These are phyloP conservation scores for Hyphopichia pseudoburtonii DNA, from an alignment of 1,139 yeast genomes.

Conservation along the genomic window DNA sequence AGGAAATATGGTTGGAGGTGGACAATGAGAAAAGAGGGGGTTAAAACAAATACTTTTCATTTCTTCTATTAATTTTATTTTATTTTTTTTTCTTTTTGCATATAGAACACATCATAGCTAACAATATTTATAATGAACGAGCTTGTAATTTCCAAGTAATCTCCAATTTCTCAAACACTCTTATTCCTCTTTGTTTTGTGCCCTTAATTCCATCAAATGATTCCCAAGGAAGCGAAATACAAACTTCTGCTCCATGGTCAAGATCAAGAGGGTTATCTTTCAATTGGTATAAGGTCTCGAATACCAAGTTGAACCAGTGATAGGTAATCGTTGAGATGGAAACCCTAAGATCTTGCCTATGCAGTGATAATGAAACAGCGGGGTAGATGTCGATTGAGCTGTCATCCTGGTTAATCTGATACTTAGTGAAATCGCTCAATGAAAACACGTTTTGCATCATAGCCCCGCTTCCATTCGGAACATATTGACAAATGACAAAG, in stretches of 20 bases:
- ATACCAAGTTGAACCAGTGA: constrained; percentile 31
- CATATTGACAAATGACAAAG: neutral
- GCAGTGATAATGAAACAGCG: neutral
- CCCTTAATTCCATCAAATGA: constrained; percentile 75
- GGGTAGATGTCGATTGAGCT: neutral
- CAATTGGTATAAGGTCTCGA: constrained; percentile 9
- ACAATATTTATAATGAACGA: neutral
- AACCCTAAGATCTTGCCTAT: neutral
- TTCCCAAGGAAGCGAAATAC: constrained; percentile 41
- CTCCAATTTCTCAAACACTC: constrained; percentile 50
- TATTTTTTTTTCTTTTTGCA: too few species aligned
- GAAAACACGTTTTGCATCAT: neutral
- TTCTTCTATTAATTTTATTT: too few species aligned
- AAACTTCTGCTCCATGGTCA: neutral
- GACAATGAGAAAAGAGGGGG: constrained; percentile 63
- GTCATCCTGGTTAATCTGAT: neutral
- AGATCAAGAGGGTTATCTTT: neutral
- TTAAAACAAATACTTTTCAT: too few species aligned
- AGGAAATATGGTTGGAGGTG: constrained; percentile 55
- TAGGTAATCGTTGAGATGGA: constrained; percentile 7
- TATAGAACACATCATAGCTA: too few species aligned
- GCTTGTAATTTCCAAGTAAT: neutral
- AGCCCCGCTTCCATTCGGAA: neutral
- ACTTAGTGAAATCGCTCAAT: neutral
- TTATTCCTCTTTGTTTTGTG: constrained; percentile 50